Percentiles rank a stretch among this genome's conserved stretches.
phyloP scores from a whole-genome alignment of 345 rosid genomes.

The Acer saccharum region DNA sequence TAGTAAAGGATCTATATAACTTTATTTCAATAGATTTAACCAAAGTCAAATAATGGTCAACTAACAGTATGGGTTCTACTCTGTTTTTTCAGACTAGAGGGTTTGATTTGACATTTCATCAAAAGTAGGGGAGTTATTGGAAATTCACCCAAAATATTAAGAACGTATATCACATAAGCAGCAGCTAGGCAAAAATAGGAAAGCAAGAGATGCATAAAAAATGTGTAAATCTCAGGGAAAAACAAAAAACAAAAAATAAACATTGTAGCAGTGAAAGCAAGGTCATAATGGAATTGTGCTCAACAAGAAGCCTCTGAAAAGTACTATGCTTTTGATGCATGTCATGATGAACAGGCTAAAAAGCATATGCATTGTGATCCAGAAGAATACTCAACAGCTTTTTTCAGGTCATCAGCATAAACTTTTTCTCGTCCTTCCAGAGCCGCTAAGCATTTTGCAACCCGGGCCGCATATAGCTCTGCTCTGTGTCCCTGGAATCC shows the following conservation, averaged over 20 bases:
- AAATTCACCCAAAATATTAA: background rate
- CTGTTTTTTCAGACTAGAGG: no score
- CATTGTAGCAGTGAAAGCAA: background rate
- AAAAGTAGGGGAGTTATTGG: no score
- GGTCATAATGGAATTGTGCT: background rate
- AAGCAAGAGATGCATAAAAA: background rate
- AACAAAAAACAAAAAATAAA: background rate
- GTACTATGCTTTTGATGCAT: conserved; percentile 11
- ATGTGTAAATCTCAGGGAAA: background rate
- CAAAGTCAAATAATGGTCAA: no score
- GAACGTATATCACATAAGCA: background rate
- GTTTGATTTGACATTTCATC: no score
- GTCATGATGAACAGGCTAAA: background rate
- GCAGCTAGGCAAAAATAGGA: background rate
- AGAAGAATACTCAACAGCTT: conserved; percentile 76
- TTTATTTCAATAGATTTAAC: no score
- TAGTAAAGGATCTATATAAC: no score
- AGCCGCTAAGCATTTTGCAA: conserved; percentile 95
- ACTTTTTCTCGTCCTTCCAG: conserved; percentile 95
- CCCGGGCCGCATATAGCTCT: conserved; percentile 90
- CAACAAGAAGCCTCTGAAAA: background rate
- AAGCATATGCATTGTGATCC: conserved; percentile 5
- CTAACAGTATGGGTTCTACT: no score
- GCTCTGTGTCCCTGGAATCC: conserved; percentile 89
- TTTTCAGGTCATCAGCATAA: conserved; percentile 86